These are phyloP conservation scores for Cutaneotrichosporon cyanovorans DNA, from an alignment of 1,284 basidiomycete species.

Conservation along the genomic window DNA sequence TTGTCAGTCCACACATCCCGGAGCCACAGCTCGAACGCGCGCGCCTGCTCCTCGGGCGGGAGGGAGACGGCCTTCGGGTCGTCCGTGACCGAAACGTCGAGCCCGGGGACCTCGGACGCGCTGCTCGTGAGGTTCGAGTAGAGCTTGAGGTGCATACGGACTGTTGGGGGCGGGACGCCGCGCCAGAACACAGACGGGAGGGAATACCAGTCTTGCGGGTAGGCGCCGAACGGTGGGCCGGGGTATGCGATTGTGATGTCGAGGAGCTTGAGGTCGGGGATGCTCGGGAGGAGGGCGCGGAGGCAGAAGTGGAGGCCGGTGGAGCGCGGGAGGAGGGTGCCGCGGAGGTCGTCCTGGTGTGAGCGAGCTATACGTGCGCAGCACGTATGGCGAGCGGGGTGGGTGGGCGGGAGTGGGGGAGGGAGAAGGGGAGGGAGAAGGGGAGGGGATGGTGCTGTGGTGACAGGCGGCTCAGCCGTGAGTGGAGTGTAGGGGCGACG, in stretches of 20 bases:
- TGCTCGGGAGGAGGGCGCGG: slow-evolving; percentile 66
- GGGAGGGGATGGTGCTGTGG: neutral
- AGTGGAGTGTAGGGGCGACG: too few relatives aligned
- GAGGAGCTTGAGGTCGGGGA: slow-evolving; percentile 71
- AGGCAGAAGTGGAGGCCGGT: slow-evolving; percentile 83
- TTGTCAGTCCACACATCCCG: slow-evolving; percentile 73
- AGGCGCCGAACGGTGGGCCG: slow-evolving; percentile 52
- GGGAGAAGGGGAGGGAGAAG: neutral
- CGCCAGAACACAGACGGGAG: slow-evolving; percentile 80
- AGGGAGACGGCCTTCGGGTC: neutral
- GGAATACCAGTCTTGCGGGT: slow-evolving; percentile 52
- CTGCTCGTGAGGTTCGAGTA: slow-evolving; percentile 53
- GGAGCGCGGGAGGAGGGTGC: slow-evolving; percentile 77
- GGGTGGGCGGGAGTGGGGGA: neutral
- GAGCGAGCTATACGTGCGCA: neutral
- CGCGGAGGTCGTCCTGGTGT: slow-evolving; percentile 63
- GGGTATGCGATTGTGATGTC: slow-evolving; percentile 87
- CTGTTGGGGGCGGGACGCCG: slow-evolving; percentile 69
- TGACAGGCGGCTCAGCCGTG: too few relatives aligned
- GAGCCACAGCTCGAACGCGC: slow-evolving; percentile 75
- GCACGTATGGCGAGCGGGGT: too few relatives aligned
- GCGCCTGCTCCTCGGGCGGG: slow-evolving; percentile 59
- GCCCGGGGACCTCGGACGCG: slow-evolving; percentile 23
- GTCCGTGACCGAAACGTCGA: slow-evolving; percentile 2
- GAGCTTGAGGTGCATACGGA: slow-evolving; percentile 77